Evolutionary conservation across 2,329 filamentous ascomycete genomes (phyloP).

Genomic region (Pseudopithomyces chartarum): DNA sequence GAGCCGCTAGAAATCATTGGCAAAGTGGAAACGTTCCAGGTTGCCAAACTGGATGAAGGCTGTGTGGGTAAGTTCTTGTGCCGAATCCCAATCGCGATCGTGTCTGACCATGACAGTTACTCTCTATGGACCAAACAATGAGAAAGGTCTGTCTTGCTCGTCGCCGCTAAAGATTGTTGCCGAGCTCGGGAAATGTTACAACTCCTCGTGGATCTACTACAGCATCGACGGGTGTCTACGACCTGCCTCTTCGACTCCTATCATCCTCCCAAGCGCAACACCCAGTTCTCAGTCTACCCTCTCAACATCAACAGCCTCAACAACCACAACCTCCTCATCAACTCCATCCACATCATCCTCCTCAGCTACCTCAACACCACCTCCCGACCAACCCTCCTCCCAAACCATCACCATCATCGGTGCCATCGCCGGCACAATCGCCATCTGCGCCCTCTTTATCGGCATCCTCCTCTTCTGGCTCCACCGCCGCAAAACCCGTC

Average conservation of each 20-base stretch:
- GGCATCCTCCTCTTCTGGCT: slow-evolving; percentile 16
- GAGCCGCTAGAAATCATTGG: slow-evolving; percentile 14
- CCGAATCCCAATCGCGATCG: neutral
- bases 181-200: slow-evolving; percentile 30
- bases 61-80: slow-evolving; percentile 25
- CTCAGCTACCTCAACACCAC: slow-evolving; percentile 2
- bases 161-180: slow-evolving; percentile 22
- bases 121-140: slow-evolving; percentile 26
- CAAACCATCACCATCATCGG: slow-evolving; percentile 23
- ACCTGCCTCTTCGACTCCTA: slow-evolving; percentile 9
- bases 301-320: slow-evolving; percentile 1
- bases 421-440: slow-evolving; percentile 19
- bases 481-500: slow-evolving; percentile 3
- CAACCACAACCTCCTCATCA: slow-evolving; percentile 4
- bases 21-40: slow-evolving; percentile 25
- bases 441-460: slow-evolving; percentile 16
- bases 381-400: neutral
- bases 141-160: slow-evolving; percentile 19
- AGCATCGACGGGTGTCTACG: slow-evolving; percentile 30
- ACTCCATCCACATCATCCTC: neutral
- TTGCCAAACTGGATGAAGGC: slow-evolving; percentile 28
- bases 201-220: slow-evolving; percentile 33
- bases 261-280: slow-evolving; percentile 4
- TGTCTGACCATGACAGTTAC: slow-evolving; percentile 23
- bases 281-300: neutral